Evolutionary conservation across 352 stramenopile species (phyloP).

Genomic region (Globisporangium echinulatum): DNA sequence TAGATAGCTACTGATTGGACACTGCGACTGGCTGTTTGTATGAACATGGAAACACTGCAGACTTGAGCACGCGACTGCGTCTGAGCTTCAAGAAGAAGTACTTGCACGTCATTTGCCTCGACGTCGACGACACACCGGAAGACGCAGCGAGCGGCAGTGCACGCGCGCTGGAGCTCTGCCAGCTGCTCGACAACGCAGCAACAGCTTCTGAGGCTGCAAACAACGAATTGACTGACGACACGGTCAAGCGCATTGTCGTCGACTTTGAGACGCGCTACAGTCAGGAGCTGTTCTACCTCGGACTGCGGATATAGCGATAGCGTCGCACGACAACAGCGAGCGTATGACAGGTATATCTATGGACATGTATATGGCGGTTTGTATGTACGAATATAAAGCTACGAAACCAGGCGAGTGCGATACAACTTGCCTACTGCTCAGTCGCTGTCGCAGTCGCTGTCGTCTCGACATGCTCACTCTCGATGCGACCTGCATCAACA

Average conservation of each 20-base stretch:
- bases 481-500: no score
- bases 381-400: no score
- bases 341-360: no score
- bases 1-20: no score
- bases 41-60: constrained; percentile 7
- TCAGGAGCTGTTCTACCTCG: constrained; percentile 40
- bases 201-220: background rate
- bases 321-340: no score
- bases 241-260: constrained; percentile 34
- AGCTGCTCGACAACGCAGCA: constrained; percentile 26
- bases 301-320: constrained; percentile 28
- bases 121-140: constrained; percentile 67
- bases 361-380: no score
- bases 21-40: no score
- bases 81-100: constrained; percentile 42
- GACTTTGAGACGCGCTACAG: constrained; percentile 36
- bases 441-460: no score
- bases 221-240: constrained; percentile 31
- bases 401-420: no score
- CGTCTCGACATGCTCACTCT: no score
- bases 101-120: constrained; percentile 76
- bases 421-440: no score
- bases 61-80: constrained; percentile 44
- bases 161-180: constrained; percentile 48
- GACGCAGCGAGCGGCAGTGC: constrained; percentile 42